Evolutionary conservation across 768 basidiomycete species (phyloP).

Genomic region (Lentinula detonsa): DNA sequence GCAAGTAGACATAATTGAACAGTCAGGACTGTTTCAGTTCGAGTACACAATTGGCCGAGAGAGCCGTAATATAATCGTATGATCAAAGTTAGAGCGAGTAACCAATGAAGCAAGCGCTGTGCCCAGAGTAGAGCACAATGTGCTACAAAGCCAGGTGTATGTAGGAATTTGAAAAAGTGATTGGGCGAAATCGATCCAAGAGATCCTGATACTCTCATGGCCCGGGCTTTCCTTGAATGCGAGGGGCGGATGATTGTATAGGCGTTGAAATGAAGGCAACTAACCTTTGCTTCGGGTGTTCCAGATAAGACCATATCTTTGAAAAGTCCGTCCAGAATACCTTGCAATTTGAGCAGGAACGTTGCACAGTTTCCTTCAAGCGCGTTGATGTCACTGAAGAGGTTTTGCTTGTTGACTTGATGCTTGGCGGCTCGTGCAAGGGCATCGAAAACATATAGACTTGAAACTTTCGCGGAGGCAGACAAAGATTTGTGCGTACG

Average conservation of each 20-base stretch:
- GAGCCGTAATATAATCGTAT: conserved; percentile 14
- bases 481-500: conserved; percentile 81
- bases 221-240: background rate
- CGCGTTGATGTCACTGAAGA: conserved; percentile 49
- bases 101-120: background rate
- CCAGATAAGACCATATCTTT: conserved; percentile 71
- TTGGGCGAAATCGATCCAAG: background rate
- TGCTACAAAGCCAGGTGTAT: background rate
- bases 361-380: conserved; percentile 68
- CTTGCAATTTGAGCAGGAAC: conserved; percentile 87
- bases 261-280: conserved; percentile 26
- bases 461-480: conserved; percentile 66
- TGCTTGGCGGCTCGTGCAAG: conserved; percentile 78
- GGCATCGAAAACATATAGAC: conserved; percentile 93
- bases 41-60: conserved; percentile 20
- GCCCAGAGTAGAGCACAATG: background rate
- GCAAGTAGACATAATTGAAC: conserved; percentile 28
- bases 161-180: background rate
- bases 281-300: conserved; percentile 78
- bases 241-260: background rate
- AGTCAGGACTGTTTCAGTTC: conserved; percentile 33
- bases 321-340: conserved; percentile 83
- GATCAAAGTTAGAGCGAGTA: background rate
- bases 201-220: background rate
- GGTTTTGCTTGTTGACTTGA: conserved; percentile 57